Evolutionary conservation across 768 basidiomycete genomes (phyloP).

Genomic region (Dioszegia aurantiaca): DNA sequence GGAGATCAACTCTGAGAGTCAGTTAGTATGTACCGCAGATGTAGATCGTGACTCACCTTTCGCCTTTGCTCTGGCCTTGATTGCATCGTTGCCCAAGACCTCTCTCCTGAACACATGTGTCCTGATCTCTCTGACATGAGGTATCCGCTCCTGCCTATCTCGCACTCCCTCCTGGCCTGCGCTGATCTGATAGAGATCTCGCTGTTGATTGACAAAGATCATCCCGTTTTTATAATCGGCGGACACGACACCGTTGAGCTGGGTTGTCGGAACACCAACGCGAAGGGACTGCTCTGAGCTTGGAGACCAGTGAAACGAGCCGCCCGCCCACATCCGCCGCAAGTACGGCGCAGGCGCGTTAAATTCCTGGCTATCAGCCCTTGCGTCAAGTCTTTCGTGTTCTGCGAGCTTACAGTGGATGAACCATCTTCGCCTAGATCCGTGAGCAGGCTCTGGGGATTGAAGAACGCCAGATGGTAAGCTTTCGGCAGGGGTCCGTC

Average conservation of each 20-base stretch:
- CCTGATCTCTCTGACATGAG: constrained; percentile 30
- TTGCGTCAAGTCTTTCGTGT: no score
- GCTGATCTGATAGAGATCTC: constrained; percentile 12
- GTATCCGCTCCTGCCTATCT: no score
- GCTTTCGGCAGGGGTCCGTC: constrained; percentile 25
- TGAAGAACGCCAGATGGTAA: constrained; percentile 35
- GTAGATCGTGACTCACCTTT: background rate
- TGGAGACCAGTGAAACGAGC: constrained; percentile 23
- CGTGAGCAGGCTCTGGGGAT: constrained; percentile 26
- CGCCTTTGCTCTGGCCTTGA: constrained; percentile 6
- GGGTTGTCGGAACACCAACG: constrained; percentile 15
- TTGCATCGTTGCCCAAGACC: constrained; percentile 6
- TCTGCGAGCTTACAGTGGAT: constrained; percentile 28
- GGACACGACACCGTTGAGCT: constrained; percentile 27
- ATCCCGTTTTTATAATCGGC: constrained; percentile 38
- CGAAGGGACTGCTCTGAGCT: background rate
- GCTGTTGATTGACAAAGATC: constrained; percentile 45
- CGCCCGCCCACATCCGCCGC: constrained; percentile 48
- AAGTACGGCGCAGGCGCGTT: constrained; percentile 41
- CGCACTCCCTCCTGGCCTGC: constrained; percentile 23
- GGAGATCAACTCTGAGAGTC: background rate
- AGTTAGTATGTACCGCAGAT: background rate
- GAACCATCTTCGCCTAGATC: constrained; percentile 44
- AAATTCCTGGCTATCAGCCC: constrained; percentile 26
- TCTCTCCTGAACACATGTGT: constrained; percentile 44